Evolutionary conservation across 352 stramenopile genomes (phyloP).

Genomic region (Plasmopara halstedii): DNA sequence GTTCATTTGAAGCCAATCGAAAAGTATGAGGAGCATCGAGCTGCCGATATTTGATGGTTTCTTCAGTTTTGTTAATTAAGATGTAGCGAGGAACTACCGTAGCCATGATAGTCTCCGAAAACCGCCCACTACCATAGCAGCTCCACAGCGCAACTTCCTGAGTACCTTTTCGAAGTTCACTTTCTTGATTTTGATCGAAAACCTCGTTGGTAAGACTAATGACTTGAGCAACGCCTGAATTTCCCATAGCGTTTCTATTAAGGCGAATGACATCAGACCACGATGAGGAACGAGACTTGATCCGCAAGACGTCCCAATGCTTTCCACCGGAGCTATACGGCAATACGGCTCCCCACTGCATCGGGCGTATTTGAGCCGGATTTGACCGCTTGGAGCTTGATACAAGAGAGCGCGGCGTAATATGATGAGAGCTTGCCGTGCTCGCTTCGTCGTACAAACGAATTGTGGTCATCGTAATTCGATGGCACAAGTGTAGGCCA

Average conservation of each 20-base stretch:
- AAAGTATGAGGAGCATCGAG: slow-evolving; percentile 68
- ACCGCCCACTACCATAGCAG: slow-evolving; percentile 72
- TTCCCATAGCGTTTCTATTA: slow-evolving; percentile 85
- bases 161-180: slow-evolving; percentile 52
- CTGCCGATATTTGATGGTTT: slow-evolving; percentile 83
- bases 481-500: slow-evolving; percentile 81
- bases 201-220: slow-evolving; percentile 76
- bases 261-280: slow-evolving; percentile 84
- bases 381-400: slow-evolving; percentile 71
- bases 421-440: slow-evolving; percentile 77
- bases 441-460: slow-evolving; percentile 82
- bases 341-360: slow-evolving; percentile 73
- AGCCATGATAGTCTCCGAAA: slow-evolving; percentile 81
- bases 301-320: slow-evolving; percentile 77
- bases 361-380: slow-evolving; percentile 68
- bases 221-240: slow-evolving; percentile 80
- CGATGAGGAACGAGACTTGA: slow-evolving; percentile 63
- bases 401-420: slow-evolving; percentile 64
- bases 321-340: slow-evolving; percentile 66
- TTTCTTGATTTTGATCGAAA: slow-evolving; percentile 46
- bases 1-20: slow-evolving; percentile 58
- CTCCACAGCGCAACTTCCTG: slow-evolving; percentile 84
- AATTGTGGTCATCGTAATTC: slow-evolving; percentile 82
- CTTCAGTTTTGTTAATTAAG: slow-evolving; percentile 79
- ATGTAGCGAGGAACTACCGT: slow-evolving; percentile 84